A percentile compares a stretch with the other conserved stretches of the same genome.
phyloP scores from a whole-genome alignment of 805 yeast species.

The Kazachstania kunashirensis region DNA sequence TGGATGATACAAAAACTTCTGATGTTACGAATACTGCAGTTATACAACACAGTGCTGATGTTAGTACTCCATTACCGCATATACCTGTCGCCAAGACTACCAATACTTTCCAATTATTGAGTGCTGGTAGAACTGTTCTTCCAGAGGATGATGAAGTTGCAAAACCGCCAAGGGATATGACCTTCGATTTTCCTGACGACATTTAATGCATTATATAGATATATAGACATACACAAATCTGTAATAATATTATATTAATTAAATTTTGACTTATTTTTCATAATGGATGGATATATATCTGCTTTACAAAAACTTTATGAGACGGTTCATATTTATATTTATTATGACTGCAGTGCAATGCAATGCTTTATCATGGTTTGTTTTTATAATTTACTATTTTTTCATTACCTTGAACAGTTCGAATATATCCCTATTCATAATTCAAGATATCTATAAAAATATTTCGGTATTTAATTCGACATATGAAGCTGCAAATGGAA shows the following conservation, averaged over 20 bases:
- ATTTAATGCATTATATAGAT: constrained; percentile 7
- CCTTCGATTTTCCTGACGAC: constrained; percentile 27
- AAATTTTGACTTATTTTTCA: too few species aligned
- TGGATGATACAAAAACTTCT: neutral
- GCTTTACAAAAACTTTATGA: too few species aligned
- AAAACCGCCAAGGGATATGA: constrained; percentile 10
- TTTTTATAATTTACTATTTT: too few species aligned
- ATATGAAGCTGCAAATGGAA: constrained; percentile 86
- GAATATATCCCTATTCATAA: too few species aligned
- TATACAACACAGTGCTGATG: neutral
- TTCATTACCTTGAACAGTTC: too few species aligned
- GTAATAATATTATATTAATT: neutral
- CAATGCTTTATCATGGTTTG: too few species aligned
- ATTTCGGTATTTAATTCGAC: constrained; percentile 87
- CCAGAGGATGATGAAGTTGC: constrained; percentile 24
- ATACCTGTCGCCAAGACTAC: constrained; percentile 4
- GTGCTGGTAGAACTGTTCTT: constrained; percentile 24
- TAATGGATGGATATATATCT: too few species aligned
- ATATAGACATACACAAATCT: neutral
- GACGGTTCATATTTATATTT: too few species aligned
- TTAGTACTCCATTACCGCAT: neutral
- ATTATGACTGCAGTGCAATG: too few species aligned
- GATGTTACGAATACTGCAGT: neutral
- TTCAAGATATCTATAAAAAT: constrained; percentile 60
- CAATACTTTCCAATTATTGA: constrained; percentile 21